Conservation (phyloP, 176 grass and related monocot species). For the Calamus simplicifolius region DNA sequence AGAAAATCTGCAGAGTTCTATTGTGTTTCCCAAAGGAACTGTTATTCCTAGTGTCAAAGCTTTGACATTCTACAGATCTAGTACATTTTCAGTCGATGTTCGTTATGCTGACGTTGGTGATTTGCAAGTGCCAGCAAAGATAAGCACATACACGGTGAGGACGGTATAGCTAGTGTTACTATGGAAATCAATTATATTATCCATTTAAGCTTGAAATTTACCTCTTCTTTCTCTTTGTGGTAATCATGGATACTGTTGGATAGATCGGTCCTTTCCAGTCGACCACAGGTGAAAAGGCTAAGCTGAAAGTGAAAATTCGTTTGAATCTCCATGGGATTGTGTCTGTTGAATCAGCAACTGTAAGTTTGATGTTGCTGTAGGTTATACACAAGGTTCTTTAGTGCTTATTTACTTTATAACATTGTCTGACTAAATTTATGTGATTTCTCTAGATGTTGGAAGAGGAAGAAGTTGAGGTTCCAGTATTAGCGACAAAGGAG, state of each 20-base stretch:
- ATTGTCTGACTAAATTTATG: background rate
- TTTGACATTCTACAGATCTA: conserved; percentile 61
- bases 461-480: conserved; percentile 71
- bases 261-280: conserved; percentile 81
- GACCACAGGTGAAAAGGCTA: conserved; percentile 54
- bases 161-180: background rate
- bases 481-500: conserved; percentile 22
- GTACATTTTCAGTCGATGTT: conserved; percentile 68
- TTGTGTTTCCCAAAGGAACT: conserved; percentile 82
- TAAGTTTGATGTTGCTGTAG: conserved; percentile 18
- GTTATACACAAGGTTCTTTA: background rate
- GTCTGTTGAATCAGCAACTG: conserved; percentile 69
- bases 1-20: conserved; percentile 33
- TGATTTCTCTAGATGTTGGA: conserved; percentile 58
- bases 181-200: no score
- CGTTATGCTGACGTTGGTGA: conserved; percentile 39
- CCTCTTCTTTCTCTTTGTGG: no score
- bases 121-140: conserved; percentile 41
- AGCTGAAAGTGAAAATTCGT: conserved; percentile 77
- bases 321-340: conserved; percentile 88
- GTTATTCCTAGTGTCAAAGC: conserved; percentile 58
- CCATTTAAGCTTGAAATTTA: no score
- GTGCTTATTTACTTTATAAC: background rate
- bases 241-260: background rate
- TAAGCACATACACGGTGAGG: conserved; percentile 78